Percentiles rank a stretch among this genome's conserved stretches.
Conservation (phyloP, 257 asterid species). For the Cynanchum wilfordii region DNA sequence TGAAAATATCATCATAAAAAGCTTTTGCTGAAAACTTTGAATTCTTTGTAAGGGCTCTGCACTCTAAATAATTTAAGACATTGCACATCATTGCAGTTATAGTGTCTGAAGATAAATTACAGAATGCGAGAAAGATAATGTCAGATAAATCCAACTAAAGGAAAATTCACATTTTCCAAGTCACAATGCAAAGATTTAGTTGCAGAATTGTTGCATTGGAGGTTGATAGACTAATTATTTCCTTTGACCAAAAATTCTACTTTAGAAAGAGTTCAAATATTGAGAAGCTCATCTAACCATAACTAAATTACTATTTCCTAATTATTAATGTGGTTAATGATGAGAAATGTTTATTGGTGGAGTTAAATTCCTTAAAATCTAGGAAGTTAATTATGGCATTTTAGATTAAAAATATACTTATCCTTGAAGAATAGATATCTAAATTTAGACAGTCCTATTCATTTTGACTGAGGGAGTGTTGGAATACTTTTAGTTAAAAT, state of each 20-base stretch:
- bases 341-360: not conserved
- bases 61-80: not conserved
- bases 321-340: not conserved
- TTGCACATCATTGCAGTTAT: not conserved
- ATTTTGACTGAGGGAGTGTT: not conserved
- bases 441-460: not conserved
- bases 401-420: too few species aligned
- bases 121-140: not conserved
- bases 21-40: not conserved
- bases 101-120: not conserved
- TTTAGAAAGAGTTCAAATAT: too few species aligned
- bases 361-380: not conserved
- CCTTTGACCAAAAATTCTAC: not conserved
- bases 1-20: not conserved
- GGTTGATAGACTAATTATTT: not conserved
- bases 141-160: not conserved
- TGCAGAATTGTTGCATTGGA: not conserved
- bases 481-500: not conserved
- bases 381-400: not conserved
- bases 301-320: not conserved
- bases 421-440: not conserved
- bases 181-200: not conserved
- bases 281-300: not conserved
- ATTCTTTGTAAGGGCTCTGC: not conserved
- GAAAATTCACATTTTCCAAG: not conserved